These are phyloP conservation scores for Hansenula sp. DNA, from an alignment of 1,139 yeast genomes.

Conservation along the genomic window DNA sequence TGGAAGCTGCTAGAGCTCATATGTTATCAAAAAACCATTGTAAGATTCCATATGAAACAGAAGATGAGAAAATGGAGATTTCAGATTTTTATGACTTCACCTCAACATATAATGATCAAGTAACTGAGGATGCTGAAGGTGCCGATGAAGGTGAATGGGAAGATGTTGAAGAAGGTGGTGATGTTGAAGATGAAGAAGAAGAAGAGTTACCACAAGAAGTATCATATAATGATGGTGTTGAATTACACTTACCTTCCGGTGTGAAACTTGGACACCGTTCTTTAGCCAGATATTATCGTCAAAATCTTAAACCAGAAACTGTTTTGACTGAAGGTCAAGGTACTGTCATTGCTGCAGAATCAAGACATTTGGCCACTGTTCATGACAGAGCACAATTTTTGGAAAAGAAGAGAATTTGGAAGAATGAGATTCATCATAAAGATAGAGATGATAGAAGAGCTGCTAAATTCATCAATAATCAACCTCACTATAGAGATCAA, in stretches of 20 bases:
- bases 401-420: slow-evolving; percentile 75
- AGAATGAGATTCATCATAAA: slow-evolving; percentile 57
- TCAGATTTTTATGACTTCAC: slow-evolving; percentile 89
- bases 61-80: slow-evolving; percentile 81
- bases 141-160: slow-evolving; percentile 34
- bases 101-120: slow-evolving; percentile 44
- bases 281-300: slow-evolving; percentile 79
- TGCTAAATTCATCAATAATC: slow-evolving; percentile 78
- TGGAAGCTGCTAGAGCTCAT: slow-evolving; percentile 90
- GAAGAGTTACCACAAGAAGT: slow-evolving; percentile 41
- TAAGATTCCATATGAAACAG: slow-evolving; percentile 82
- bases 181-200: slow-evolving; percentile 44
- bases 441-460: slow-evolving; percentile 75
- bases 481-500: slow-evolving; percentile 89
- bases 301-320: slow-evolving; percentile 72
- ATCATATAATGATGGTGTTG: slow-evolving; percentile 63
- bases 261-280: slow-evolving; percentile 87
- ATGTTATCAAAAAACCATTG: slow-evolving; percentile 87
- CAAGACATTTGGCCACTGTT: slow-evolving; percentile 60
- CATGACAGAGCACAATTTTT: slow-evolving; percentile 51
- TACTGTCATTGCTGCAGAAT: slow-evolving; percentile 89
- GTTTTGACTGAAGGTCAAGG: slow-evolving; percentile 85
- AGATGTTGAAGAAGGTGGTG: slow-evolving; percentile 37
- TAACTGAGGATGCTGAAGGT: slow-evolving; percentile 31
- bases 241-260: slow-evolving; percentile 83